Evolutionary conservation across 2,329 filamentous ascomycete species (phyloP), one percentile per base, ranked within the genome.

Genomic region (Dothidotthia symphoricarpi): DNA sequence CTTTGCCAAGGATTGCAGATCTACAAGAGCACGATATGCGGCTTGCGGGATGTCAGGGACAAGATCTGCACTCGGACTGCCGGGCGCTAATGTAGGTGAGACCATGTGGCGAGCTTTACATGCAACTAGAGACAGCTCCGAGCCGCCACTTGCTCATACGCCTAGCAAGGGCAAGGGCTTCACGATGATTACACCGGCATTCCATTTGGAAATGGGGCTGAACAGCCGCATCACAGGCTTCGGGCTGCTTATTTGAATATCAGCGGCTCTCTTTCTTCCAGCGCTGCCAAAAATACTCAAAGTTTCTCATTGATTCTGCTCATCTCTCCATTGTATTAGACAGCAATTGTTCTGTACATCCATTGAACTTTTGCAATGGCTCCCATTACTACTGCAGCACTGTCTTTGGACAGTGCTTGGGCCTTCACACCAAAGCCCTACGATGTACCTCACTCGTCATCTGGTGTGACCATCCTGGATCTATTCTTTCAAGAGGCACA

Each of bases 1-100:
- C 26, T 28, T 28, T 28, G 26, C 26, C 26, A 28, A 28, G 26
- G 26, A 28, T 28, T 28, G 26, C 26, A 28, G 26, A 28, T 28
- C 26, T 13, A 28, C 26, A 28, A 28, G 12, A 7, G 26, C 26
- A 28, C 26, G 6, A 28, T 28, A n/a, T 28, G 26, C 26, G 26
- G 26, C 26, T 28, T 28, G n/a, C 26, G n/a, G 7, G 26, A 28
- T 28, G 26, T 13, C n/a, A 13, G 26, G 26, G 26, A 7, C n/a
- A 28, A 28, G 26, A 28, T 28, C 26, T 28, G 26, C 26, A n/a
- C 26, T 28, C 26, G 26, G 26, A 28, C 7, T 28, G 26, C 26
- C 26, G 15, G 15, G 26, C 26, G 26, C 26, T 28, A 28, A 28
- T 28, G 7, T 28, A 28, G 26, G 26, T 28, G 15, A 28, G 26